Evolutionary conservation across 2,329 filamentous ascomycete species (phyloP).

Genomic region (Colletotrichum coccodes): DNA sequence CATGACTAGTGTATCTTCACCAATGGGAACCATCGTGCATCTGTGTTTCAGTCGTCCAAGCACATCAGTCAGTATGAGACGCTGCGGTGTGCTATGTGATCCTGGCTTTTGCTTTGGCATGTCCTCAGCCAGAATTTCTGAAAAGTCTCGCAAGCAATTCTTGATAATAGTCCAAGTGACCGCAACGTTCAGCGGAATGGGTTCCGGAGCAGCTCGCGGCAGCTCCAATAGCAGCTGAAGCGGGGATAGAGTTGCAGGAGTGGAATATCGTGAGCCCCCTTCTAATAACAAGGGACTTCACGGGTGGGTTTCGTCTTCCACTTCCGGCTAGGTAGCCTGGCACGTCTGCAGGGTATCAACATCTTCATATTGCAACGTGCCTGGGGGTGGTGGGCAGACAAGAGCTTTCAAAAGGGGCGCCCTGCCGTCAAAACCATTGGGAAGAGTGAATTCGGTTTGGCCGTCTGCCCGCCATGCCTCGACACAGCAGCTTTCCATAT

Average conservation of each 20-base stretch:
- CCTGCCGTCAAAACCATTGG: constrained; percentile 13
- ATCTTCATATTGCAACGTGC: constrained; percentile 19
- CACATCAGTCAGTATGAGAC: neutral
- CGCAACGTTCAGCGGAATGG: neutral
- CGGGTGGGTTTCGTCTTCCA: constrained; percentile 24
- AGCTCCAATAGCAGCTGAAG: neutral
- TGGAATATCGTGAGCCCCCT: constrained; percentile 30
- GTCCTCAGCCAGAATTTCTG: neutral
- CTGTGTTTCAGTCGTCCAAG: neutral
- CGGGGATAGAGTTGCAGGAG: constrained; percentile 28
- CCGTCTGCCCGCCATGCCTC: constrained; percentile 27
- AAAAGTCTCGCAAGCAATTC: neutral
- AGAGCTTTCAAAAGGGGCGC: constrained; percentile 24
- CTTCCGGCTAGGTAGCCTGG: constrained; percentile 16
- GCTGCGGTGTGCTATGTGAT: neutral
- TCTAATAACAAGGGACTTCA: constrained; percentile 22
- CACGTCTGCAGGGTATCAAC: constrained; percentile 16
- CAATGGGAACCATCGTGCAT: neutral
- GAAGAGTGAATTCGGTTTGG: neutral
- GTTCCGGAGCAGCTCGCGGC: neutral
- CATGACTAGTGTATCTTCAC: constrained; percentile 22
- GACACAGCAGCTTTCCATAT: constrained; percentile 8
- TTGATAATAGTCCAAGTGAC: neutral
- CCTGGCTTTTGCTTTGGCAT: neutral
- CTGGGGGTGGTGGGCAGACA: constrained; percentile 9